Evolutionary conservation across 108 stramenopile genomes (phyloP).

Genomic region (Hondaea fermentalgiana): DNA sequence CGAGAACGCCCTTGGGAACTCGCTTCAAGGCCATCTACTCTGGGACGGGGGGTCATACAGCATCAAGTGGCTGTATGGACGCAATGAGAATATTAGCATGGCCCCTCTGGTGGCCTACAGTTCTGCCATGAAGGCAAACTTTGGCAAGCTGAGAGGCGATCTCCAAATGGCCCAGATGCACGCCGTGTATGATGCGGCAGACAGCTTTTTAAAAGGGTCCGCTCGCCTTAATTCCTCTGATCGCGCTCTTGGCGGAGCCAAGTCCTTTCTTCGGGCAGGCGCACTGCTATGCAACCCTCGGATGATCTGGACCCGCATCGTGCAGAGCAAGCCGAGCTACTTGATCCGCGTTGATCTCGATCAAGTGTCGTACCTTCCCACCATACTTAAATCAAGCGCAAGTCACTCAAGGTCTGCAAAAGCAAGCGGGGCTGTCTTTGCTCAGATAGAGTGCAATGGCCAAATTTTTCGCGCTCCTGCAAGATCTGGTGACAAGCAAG

Average conservation of each 20-base stretch:
- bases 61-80: not conserved
- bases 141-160: not conserved
- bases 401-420: not conserved
- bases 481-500: not conserved
- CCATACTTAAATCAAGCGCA: not conserved
- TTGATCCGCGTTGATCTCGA: not conserved
- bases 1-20: not conserved
- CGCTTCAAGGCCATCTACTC: not conserved
- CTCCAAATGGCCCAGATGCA: not conserved
- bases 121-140: not conserved
- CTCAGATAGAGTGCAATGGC: not conserved
- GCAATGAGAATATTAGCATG: not conserved
- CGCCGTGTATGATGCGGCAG: not conserved
- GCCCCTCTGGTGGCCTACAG: not conserved
- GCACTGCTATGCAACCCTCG: not conserved
- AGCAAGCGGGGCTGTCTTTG: not conserved
- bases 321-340: not conserved
- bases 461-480: not conserved
- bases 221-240: not conserved
- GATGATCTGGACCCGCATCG: not conserved
- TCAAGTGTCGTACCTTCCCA: not conserved
- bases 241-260: not conserved
- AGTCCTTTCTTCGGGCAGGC: not conserved
- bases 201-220: not conserved
- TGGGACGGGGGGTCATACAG: not conserved